Conservation (phyloP, 1,284 basidiomycete genomes). For the Rugosomyces carneus region DNA sequence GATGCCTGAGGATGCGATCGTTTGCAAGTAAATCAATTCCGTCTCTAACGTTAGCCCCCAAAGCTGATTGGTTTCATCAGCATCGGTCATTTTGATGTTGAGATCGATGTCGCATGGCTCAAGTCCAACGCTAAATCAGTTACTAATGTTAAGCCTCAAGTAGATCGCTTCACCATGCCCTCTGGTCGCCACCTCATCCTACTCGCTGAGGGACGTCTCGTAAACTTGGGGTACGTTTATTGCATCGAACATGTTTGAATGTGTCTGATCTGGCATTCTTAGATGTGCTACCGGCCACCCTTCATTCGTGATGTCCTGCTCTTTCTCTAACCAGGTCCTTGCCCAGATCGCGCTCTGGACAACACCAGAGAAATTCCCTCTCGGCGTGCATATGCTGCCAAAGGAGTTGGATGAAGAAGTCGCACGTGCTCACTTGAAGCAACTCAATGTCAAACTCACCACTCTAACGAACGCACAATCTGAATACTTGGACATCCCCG, state of each 20-base stretch:
- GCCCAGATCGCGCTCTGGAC: conserved; percentile 99
- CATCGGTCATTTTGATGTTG: conserved; percentile 98
- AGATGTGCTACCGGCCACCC: conserved; percentile 88
- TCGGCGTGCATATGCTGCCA: conserved; percentile 95
- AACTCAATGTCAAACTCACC: conserved; percentile 94
- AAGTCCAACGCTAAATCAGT: conserved; percentile 86
- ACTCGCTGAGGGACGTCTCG: conserved; percentile 96
- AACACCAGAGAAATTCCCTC: conserved; percentile 82
- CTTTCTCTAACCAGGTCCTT: conserved; percentile 97
- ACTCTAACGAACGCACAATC: conserved; percentile 75
- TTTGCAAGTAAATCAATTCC: conserved; percentile 73
- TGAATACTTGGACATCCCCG: conserved; percentile 88
- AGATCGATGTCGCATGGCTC: conserved; percentile 98
- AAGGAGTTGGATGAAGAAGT: conserved; percentile 99
- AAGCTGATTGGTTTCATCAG: conserved; percentile 31
- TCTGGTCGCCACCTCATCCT: conserved; percentile 93
- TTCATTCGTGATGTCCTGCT: conserved; percentile 99
- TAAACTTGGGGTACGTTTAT: conserved; percentile 85
- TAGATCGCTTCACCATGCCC: conserved; percentile 94
- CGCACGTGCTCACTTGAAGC: conserved; percentile 88
- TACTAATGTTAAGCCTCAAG: conserved; percentile 98
- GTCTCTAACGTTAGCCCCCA: neutral
- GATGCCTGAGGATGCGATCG: conserved; percentile 99
- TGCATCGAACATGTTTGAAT: neutral
- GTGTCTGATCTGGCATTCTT: conserved; percentile 1